Evolutionary conservation across 306 rosid species (phyloP), one percentile per base, ranked within the genome.

Genomic region (Mimosa pudica): DNA sequence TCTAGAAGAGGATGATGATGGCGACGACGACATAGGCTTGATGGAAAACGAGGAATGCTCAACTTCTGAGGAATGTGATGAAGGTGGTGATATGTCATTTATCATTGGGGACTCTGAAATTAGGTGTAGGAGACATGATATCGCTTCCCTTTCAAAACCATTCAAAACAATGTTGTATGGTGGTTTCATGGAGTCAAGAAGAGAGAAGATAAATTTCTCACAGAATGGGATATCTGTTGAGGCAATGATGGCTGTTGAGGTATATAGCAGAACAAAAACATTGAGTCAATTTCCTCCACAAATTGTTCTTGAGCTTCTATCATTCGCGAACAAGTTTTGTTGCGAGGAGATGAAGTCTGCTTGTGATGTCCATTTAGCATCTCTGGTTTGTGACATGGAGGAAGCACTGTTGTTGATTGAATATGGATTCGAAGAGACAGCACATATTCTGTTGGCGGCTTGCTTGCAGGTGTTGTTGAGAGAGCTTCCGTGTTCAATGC

Each of bases 391-490:
- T 78, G 94, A 91, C 62, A 35, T 89, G 75, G 96, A 93, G 35
- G 86, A 84, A 16, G 96, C 96, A 11, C 49, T 77, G 83, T 71
- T 86, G 85, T 81, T 93, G 30, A 52, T 93, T 36, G 98, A 92
- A 69, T 90, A 93, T 60, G 98, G 92, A 17, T 51, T 93, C 74
- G 98, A 90, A 85, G 98, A 90, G 88, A 84, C 62, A 0, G 93
- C 97, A 0, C 79, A 89, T 76, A 82, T 91, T 77, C 83, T 93
- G 6, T 95, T 93, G 65, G 93, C 90, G 4, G 90, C 97, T 83
- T 91, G 98, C 82, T 86, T 93, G 89, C 98, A 93, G 86, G 90
- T 90, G 83, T 82, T 89, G 51, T 65, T 93, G 51, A 87, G 98
- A 84, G 98, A 92, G 89, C 91, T 93, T 4, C 97, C 98, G 0